A percentile compares a stretch with the other conserved stretches of the same genome.
These are phyloP conservation scores for Citrullus amarus DNA, from an alignment of 306 rosid species.

Conservation along the genomic window DNA sequence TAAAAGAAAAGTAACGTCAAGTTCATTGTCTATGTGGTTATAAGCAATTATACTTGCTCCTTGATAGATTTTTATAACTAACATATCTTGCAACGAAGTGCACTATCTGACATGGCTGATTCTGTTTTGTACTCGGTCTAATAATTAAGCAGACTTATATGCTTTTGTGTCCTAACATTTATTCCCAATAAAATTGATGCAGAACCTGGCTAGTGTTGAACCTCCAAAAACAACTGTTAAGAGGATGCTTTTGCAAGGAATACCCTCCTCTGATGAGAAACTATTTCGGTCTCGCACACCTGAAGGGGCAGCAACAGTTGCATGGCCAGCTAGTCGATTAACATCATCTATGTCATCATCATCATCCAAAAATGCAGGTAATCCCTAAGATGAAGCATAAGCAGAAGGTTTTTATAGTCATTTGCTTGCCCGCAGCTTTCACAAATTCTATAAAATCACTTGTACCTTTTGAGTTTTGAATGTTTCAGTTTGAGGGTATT, in stretches of 20 bases:
- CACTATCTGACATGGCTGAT: neutral
- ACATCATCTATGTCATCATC: conserved; percentile 26
- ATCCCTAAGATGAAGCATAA: neutral
- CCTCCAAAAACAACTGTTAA: conserved; percentile 74
- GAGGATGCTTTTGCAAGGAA: conserved; percentile 60
- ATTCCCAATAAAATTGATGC: conserved; percentile 15
- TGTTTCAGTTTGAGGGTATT: neutral
- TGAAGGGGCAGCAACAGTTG: conserved; percentile 29
- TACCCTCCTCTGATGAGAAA: conserved; percentile 25
- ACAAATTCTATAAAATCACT: neutral
- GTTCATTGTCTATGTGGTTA: neutral
- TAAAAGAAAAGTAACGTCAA: neutral
- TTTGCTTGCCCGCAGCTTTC: neutral
- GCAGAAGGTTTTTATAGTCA: neutral
- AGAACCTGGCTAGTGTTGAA: conserved; percentile 70
- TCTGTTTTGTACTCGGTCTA: neutral
- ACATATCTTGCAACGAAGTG: neutral
- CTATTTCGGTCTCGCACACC: conserved; percentile 17
- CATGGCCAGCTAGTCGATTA: conserved; percentile 21
- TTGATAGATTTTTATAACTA: neutral
- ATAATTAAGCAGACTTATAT: neutral
- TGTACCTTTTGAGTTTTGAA: conserved; percentile 9
- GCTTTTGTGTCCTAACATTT: neutral
- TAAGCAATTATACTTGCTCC: neutral
- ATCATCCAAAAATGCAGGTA: conserved; percentile 34